Evolutionary conservation across 495 filamentous ascomycete species (phyloP), one percentile per base, ranked within the genome.

Genomic region (Neurospora intermedia): DNA sequence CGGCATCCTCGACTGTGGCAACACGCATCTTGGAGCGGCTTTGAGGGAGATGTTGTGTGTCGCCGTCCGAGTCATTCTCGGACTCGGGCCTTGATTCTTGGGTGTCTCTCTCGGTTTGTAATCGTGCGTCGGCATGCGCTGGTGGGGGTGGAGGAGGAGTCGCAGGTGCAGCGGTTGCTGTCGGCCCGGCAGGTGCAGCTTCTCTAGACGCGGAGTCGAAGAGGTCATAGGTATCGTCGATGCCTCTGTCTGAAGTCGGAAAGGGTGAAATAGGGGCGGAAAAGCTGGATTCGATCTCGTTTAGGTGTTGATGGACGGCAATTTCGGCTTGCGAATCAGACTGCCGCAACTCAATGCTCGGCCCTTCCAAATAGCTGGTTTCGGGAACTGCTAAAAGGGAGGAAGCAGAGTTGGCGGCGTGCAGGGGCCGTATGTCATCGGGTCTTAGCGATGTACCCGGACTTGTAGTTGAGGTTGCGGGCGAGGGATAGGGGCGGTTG

Each of bases 211-310:
- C 78, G 16, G 79, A 83, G 76, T 89, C 89, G 79, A 90, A 90
- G 74, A 90, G 78, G 27, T 66, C 54, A 79, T 84, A 91, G 69
- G 89, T 91, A 78, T 92, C 91, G 79, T 92, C 90, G 69, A 85
- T 74, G 48, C 83, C 82, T 38, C 84, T 84, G 70, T 77, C 82
- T 59, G 76, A 79, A 27, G 81, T 76, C 15, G 80, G 80, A 43
- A 84, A 82, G 39, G 84, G 87, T 59, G 87, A 88, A 69, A 84
- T 76, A 66, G 87, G 86, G 38, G 86, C 85, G 46, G 94, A 70
- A 75, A 97, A 96, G 77, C 92, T 96, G 9, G 93, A 96, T 79
- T 97, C 94, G 73, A 96, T 88, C 78, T 97, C 94, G 83, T 92
- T 90, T 73, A 97, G 78, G 79, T 92, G 91, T 72, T 83, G 81